phyloP scores from a whole-genome alignment of 768 basidiomycete genomes.

The Hirschioporus abietinus region DNA sequence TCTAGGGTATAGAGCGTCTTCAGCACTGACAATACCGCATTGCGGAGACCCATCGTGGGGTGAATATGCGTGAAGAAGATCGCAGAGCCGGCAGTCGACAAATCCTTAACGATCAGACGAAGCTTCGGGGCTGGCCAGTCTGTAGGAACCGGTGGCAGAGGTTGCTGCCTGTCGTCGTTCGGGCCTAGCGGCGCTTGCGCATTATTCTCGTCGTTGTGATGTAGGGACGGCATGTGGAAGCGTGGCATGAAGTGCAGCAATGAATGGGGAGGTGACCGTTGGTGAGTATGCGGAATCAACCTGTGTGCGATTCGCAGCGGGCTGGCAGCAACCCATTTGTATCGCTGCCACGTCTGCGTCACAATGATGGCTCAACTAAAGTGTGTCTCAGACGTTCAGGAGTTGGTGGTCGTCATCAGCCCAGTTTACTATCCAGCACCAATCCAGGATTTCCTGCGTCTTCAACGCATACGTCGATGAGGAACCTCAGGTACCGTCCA shows the following conservation, averaged over 20 bases:
- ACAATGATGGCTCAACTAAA: background rate
- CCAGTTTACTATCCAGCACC: too few species aligned
- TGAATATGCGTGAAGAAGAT: conserved; percentile 51
- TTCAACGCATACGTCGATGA: too few species aligned
- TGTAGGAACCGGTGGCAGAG: conserved; percentile 19
- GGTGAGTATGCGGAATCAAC: background rate
- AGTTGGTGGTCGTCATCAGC: too few species aligned
- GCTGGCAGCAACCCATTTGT: background rate
- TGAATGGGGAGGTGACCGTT: background rate
- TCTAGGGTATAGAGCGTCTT: conserved; percentile 38
- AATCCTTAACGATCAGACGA: conserved; percentile 49
- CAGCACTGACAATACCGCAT: conserved; percentile 35
- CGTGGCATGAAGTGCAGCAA: background rate
- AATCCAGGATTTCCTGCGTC: too few species aligned
- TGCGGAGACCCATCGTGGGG: conserved; percentile 31
- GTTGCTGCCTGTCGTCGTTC: background rate
- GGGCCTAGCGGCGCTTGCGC: background rate
- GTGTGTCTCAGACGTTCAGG: background rate
- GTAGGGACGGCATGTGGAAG: background rate
- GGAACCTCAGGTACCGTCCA: too few species aligned
- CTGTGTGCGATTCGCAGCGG: background rate
- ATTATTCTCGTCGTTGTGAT: background rate
- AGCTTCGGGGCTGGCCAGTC: conserved; percentile 54
- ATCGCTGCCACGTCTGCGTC: background rate
- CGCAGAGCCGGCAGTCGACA: conserved; percentile 50